Evolutionary conservation across 2,329 filamentous ascomycete species (phyloP), one percentile per base, ranked within the genome.

Genomic region (Pseudogymnoascus sp.): DNA sequence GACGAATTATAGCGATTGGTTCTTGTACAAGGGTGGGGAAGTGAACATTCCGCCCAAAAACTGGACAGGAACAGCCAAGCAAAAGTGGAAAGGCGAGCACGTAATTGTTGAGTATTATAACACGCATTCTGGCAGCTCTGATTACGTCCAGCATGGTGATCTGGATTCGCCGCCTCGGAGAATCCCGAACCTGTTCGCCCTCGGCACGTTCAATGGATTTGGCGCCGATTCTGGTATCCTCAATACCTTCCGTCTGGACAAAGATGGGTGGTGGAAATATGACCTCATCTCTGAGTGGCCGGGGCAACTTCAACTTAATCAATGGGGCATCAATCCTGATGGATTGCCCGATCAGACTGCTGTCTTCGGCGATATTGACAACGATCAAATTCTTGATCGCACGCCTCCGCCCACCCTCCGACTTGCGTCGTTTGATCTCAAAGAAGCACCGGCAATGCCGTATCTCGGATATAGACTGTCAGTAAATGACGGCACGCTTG

Each of bases 281-380:
- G 77, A 83, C 65, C 83, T 87, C 64, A 81, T 86, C 78, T 77
- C 80, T 2, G 85, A 88, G 68, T 88, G 83, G 80, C 85, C 85
- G 5, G 80, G 80, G 1, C 74, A 80, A 58, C 80, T 84, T 61
- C 84, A 86, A 67, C 73, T 87, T 65, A 88, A 87, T 66, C 78
- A 86, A 5, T 88, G 85, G 85, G 85, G 85, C 49, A 84, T 87
- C 69, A 85, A 87, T 66, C 79, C 80, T 0, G 80, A 86, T 70
- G 83, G 84, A n/a, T 74, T 81, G 67, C 84, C 85, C 0, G 85
- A 88, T 69, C 78, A 83, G 63, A 80, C 80, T 6, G 80, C 76
- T 62, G 79, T 85, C 2, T 83, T 79, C 64, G 85, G 85, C 12
- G 85, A 88, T 69, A 79, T 85, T 16, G 82, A 87, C 67, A 77